Base-by-base conservation (phyloP, 169 alveolate species). In the Eimeria tenella region DNA sequence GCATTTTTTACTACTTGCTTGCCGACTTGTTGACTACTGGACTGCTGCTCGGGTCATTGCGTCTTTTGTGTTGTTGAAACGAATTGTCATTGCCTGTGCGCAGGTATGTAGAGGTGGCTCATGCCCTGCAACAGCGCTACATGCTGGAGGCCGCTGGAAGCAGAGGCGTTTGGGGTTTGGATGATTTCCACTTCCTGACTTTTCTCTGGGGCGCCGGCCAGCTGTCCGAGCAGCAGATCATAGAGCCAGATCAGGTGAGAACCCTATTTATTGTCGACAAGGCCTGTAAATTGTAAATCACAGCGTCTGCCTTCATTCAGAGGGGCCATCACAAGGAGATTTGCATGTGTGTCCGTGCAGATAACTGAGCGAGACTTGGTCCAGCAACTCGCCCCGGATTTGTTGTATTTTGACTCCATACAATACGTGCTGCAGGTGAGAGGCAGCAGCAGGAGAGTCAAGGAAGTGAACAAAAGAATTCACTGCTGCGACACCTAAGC, bases 81-180 rank as follows among this genome's bases (percentile, higher is more conserved):
- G 2, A 31, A 31, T 2, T 31, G 4, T 31, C 2, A 31, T 9
- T 17, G 93, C 42, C 42, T 31, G 42, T 2, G 42, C 42, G 42
- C 84, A 98, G 99, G 84, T 99, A 99, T 95, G 96, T 99, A 52
- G 97, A 97, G 68, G 96, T 99, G 60, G 98, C 98, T 94, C 98
- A 99, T 94, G 97, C 97, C 93, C 96, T 99, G 49, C 98, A 99
- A 95, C 96, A 97, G 62, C 95, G 97, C 65, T 99, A 99, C 95
- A 97, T 97, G 82, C 98, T 99, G 50, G 99, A 99, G 95, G 99
- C 99, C 5, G 99, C 99, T 0, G 99, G 99, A 9, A 98, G 99
- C 50, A 99, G 99, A 93, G 99, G 99, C 7, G 99, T 99, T 58
- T 99, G 99, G 99, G 99, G 99, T 11, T 96, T 99, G 53, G 99